Conservation (phyloP, 176 grass and related monocot species). For the Thalia dealbata region DNA sequence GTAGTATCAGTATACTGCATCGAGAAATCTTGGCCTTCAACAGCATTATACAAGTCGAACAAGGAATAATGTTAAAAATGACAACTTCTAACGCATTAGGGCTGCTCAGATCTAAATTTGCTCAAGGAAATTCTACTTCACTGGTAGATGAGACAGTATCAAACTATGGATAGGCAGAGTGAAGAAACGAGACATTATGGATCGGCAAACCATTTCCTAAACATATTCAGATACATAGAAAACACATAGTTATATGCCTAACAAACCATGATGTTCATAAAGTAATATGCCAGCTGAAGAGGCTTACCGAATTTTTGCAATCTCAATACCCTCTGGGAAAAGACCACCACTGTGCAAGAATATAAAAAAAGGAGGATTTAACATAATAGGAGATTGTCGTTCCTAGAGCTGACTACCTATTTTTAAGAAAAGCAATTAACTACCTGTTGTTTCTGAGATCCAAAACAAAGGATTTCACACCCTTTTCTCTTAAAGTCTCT, state of each 20-base stretch:
- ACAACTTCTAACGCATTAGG: too few relatives aligned
- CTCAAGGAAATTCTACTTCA: background rate
- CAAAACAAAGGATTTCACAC: conserved; percentile 94
- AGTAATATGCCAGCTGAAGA: conserved; percentile 6
- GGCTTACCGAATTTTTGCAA: conserved; percentile 84
- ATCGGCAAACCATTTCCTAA: background rate
- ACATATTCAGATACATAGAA: background rate
- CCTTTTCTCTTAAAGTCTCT: conserved; percentile 64
- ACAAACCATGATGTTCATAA: background rate
- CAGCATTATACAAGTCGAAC: background rate
- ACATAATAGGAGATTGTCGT: background rate
- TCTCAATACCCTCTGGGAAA: conserved; percentile 98
- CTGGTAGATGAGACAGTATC: too few relatives aligned
- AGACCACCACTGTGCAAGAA: conserved; percentile 70
- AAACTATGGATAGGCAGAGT: too few relatives aligned
- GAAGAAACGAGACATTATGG: background rate
- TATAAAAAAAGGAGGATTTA: conserved; percentile 19
- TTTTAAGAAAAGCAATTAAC: background rate
- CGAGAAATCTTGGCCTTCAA: background rate
- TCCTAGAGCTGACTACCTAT: background rate
- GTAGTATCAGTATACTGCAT: background rate
- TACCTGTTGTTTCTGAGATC: conserved; percentile 94
- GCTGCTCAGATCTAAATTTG: background rate
- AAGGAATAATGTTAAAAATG: too few relatives aligned
- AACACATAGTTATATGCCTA: too few relatives aligned